Conservation (phyloP, 139 green algal genomes). For the Chlorella sp. region DNA sequence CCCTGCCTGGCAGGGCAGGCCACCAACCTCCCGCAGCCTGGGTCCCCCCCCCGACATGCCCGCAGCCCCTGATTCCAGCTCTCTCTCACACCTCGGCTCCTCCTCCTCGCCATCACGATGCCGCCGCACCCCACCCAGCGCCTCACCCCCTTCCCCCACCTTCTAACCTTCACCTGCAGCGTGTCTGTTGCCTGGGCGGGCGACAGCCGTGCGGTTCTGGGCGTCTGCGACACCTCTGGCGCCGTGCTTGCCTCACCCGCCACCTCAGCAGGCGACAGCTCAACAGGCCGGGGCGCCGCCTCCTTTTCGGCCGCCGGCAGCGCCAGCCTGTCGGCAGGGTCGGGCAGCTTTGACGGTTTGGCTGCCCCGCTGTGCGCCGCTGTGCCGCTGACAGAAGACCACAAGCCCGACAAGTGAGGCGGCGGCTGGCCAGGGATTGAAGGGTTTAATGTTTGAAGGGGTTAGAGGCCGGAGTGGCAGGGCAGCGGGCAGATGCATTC, state of each 20-base stretch:
- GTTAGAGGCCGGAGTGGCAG: too few relatives aligned
- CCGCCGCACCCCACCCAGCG: too few relatives aligned
- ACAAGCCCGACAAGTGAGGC: conserved; percentile 61
- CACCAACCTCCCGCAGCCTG: too few relatives aligned
- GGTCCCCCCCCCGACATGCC: too few relatives aligned
- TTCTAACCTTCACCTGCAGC: not conserved
- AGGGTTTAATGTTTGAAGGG: too few relatives aligned
- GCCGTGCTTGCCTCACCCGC: not conserved
- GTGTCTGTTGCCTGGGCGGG: not conserved
- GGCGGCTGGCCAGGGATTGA: not conserved
- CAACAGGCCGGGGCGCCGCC: not conserved
- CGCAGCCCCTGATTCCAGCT: too few relatives aligned
- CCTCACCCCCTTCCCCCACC: not conserved
- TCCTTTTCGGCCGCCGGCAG: not conserved
- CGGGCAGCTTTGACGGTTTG: not conserved
- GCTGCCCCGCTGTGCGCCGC: not conserved
- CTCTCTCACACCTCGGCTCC: too few relatives aligned
- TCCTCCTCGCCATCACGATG: not conserved
- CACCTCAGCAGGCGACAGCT: not conserved
- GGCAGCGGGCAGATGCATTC: too few relatives aligned
- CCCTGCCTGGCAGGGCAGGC: too few relatives aligned
- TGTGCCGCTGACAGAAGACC: conserved; percentile 59
- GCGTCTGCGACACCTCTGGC: conserved; percentile 12
- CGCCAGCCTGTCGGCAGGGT: not conserved
- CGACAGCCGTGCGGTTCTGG: conserved; percentile 52